phyloP scores from a whole-genome alignment of 2,329 filamentous ascomycete species.

The Xylariaceae sp. region DNA sequence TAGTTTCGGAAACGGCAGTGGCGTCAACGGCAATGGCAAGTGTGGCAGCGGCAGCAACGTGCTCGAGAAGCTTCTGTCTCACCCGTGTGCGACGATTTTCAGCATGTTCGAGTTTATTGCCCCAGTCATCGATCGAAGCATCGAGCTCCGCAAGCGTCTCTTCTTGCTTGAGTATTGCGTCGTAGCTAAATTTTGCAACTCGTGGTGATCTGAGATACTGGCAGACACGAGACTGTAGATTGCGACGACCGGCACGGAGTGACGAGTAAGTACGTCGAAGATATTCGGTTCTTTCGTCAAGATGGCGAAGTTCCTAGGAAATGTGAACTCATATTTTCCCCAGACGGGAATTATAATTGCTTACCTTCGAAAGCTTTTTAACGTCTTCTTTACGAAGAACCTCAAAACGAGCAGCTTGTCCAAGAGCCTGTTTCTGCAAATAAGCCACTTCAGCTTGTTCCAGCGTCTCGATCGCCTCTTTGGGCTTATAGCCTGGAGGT shows the following conservation, averaged over 20 bases:
- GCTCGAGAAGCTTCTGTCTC: conserved; percentile 76
- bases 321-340: conserved; percentile 1
- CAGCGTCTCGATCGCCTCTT: conserved; percentile 50
- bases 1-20: conserved; percentile 37
- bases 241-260: conserved; percentile 71
- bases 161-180: conserved; percentile 75
- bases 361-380: conserved; percentile 61
- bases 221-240: conserved; percentile 74
- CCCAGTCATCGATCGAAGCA: conserved; percentile 76
- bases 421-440: conserved; percentile 59
- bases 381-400: conserved; percentile 62
- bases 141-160: conserved; percentile 76
- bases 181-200: conserved; percentile 68
- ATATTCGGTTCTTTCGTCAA: conserved; percentile 78
- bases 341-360: conserved; percentile 10
- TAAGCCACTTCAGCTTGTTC: conserved; percentile 46
- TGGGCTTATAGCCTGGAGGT: conserved; percentile 55
- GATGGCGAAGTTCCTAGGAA: conserved; percentile 63
- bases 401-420: conserved; percentile 62
- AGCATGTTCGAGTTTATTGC: conserved; percentile 73
- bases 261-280: conserved; percentile 74
- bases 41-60: conserved; percentile 69
- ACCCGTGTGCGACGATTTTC: conserved; percentile 75
- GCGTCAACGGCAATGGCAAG: conserved; percentile 38
- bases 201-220: conserved; percentile 71